phyloP scores from a whole-genome alignment of 371 early-diverging fungal species.

The Haplosporangium sp. region DNA sequence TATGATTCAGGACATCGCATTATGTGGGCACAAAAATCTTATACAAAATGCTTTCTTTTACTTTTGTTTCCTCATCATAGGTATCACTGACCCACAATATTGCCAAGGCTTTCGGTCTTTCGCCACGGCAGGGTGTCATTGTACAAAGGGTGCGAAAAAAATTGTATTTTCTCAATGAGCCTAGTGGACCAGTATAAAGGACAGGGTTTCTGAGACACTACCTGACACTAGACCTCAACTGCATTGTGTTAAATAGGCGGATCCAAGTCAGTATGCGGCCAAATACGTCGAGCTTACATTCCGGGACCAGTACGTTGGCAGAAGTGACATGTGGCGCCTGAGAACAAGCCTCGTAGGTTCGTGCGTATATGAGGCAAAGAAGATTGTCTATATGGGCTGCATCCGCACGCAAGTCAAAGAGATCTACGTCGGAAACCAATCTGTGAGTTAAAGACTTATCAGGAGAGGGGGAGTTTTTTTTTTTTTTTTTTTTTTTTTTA shows the following conservation, averaged over 20 bases:
- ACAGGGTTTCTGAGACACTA: no score
- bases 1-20: neutral
- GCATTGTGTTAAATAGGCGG: slow-evolving; percentile 62
- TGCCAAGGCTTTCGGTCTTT: slow-evolving; percentile 65
- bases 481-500: neutral
- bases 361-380: slow-evolving; percentile 85
- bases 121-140: slow-evolving; percentile 71
- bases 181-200: no score
- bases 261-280: slow-evolving; percentile 70
- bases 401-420: slow-evolving; percentile 91
- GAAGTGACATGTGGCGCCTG: slow-evolving; percentile 95
- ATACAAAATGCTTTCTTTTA: no score
- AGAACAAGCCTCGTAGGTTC: slow-evolving; percentile 77
- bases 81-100: slow-evolving; percentile 70
- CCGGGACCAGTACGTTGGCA: slow-evolving; percentile 92
- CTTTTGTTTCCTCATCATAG: slow-evolving; percentile 48
- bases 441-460: slow-evolving; percentile 55
- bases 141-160: slow-evolving; percentile 65
- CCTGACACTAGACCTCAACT: no score
- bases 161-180: slow-evolving; percentile 4
- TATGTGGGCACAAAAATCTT: neutral
- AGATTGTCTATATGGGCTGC: slow-evolving; percentile 74
- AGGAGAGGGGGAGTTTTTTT: neutral
- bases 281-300: slow-evolving; percentile 90
- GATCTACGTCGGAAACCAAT: slow-evolving; percentile 72